Evolutionary conservation across 2,329 filamentous ascomycete species (phyloP).

Genomic region (Ambrosiella beaveri): DNA sequence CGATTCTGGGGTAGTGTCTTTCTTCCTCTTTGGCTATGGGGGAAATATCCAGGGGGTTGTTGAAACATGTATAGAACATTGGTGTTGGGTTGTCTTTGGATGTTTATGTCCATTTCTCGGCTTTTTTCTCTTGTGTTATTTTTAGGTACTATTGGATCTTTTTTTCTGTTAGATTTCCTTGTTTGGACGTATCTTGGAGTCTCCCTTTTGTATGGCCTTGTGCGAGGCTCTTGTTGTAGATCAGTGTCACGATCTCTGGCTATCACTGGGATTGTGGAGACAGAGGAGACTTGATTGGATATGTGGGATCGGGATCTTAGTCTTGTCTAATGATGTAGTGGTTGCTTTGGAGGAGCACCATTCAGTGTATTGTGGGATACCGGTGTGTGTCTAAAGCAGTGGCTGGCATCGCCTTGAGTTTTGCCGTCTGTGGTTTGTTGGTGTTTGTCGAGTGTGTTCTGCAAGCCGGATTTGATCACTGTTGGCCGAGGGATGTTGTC

Average conservation of each 20-base stretch:
- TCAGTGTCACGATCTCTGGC: neutral
- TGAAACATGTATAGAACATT: neutral
- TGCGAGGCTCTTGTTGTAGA: neutral
- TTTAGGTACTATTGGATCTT: neutral
- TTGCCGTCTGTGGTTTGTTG: neutral
- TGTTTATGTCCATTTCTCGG: neutral
- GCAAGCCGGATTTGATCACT: neutral
- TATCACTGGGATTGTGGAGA: neutral
- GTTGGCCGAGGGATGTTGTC: neutral
- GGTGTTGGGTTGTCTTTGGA: neutral
- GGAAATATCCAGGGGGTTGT: neutral
- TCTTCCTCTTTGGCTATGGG: neutral
- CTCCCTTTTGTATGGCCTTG: neutral
- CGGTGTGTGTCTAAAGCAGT: neutral
- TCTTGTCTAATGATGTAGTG: neutral
- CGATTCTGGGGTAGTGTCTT: neutral
- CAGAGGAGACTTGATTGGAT: neutral
- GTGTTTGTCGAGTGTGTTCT: neutral
- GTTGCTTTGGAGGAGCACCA: neutral
- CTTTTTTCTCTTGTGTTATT: neutral
- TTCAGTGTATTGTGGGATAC: conserved; percentile 13
- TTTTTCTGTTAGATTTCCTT: neutral
- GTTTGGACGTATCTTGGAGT: neutral
- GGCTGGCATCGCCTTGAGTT: neutral
- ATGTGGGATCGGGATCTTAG: conserved; percentile 13